Conservation (phyloP, 345 rosid species). For the Populus euphratica region DNA sequence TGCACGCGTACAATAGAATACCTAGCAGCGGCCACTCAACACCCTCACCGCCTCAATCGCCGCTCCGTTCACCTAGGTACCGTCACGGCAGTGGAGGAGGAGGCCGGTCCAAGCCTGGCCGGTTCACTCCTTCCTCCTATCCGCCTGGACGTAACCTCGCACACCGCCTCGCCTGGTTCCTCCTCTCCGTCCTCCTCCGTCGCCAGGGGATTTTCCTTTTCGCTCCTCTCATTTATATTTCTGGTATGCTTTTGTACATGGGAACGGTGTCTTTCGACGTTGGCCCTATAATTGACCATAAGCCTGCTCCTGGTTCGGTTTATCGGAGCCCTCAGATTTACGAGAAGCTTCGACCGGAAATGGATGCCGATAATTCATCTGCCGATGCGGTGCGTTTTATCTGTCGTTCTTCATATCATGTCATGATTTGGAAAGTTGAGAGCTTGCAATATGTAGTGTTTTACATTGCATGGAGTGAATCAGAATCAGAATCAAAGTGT, state of each 20-base stretch:
- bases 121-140: constrained; percentile 35
- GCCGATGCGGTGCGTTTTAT: constrained; percentile 71
- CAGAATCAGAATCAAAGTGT: neutral
- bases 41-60: constrained; percentile 97
- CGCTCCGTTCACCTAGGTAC: constrained; percentile 82
- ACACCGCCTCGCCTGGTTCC: constrained; percentile 80
- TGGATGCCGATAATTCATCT: constrained; percentile 90
- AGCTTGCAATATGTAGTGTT: constrained; percentile 4
- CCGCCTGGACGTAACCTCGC: constrained; percentile 46
- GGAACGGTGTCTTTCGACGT: constrained; percentile 87
- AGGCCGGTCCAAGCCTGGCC: constrained; percentile 52
- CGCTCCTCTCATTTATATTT: constrained; percentile 89
- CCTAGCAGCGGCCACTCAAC: constrained; percentile 91
- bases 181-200: constrained; percentile 84
- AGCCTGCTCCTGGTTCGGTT: constrained; percentile 79
- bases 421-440: constrained; percentile 11
- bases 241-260: constrained; percentile 93
- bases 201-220: constrained; percentile 88
- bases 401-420: neutral
- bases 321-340: constrained; percentile 91
- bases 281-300: constrained; percentile 56
- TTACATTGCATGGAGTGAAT: neutral
- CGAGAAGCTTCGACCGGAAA: constrained; percentile 71
- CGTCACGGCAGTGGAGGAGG: constrained; percentile 40
- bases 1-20: constrained; percentile 76